Conservation (phyloP, 495 filamentous ascomycete genomes). For the Penicillium nucicola region DNA sequence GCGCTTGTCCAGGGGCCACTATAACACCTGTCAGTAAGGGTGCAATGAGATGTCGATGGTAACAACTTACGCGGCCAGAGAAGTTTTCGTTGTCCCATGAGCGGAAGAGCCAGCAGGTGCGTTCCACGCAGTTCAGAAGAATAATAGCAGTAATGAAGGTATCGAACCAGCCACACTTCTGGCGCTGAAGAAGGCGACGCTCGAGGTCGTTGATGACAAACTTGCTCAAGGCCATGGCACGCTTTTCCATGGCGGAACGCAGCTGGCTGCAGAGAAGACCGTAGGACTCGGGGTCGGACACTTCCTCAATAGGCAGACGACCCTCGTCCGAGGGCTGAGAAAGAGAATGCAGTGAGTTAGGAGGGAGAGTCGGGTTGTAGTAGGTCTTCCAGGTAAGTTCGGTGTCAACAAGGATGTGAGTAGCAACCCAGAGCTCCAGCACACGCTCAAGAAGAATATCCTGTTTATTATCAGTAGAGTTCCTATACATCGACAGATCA, state of each 20-base stretch:
- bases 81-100: constrained; percentile 63
- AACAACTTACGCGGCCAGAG: constrained; percentile 32
- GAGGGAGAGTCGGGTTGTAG: constrained; percentile 45
- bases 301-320: constrained; percentile 42
- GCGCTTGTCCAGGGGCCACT: constrained; percentile 72
- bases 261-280: constrained; percentile 65
- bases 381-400: constrained; percentile 64
- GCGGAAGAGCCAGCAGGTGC: constrained; percentile 78
- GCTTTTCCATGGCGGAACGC: constrained; percentile 69
- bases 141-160: constrained; percentile 73
- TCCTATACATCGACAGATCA: neutral
- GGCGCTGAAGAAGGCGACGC: constrained; percentile 66
- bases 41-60: neutral
- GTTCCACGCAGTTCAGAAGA: constrained; percentile 75
- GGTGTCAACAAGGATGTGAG: constrained; percentile 67
- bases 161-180: constrained; percentile 67
- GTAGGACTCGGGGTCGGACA: constrained; percentile 45
- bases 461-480: constrained; percentile 19
- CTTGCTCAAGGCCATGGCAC: constrained; percentile 62
- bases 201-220: constrained; percentile 73
- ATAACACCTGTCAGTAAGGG: neutral
- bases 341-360: constrained; percentile 38
- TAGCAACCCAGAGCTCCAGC: constrained; percentile 73
- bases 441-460: constrained; percentile 63
- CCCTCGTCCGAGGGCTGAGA: constrained; percentile 42